Percentiles rank a stretch among this genome's conserved stretches.
Conservation (phyloP, 2,329 filamentous ascomycete genomes). For the Ophiostoma quercus region DNA sequence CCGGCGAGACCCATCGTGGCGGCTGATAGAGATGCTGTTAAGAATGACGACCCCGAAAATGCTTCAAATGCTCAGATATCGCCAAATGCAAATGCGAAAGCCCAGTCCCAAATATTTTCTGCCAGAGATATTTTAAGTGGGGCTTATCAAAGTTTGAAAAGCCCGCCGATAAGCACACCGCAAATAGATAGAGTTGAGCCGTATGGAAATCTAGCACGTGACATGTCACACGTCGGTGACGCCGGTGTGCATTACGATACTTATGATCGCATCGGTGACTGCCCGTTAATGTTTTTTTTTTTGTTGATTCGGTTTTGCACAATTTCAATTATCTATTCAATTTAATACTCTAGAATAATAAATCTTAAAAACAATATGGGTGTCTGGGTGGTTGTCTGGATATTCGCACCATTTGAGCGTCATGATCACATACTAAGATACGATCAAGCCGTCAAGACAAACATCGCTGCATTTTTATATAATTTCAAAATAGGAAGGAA, state of each 20-base stretch:
- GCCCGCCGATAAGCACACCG: constrained; percentile 20
- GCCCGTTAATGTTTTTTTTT: too few species aligned
- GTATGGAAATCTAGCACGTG: not conserved
- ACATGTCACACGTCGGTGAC: not conserved
- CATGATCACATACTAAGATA: not conserved
- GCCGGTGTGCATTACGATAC: not conserved
- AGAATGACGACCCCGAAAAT: not conserved
- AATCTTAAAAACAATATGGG: too few species aligned
- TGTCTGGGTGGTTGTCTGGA: too few species aligned
- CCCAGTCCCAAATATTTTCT: constrained; percentile 21
- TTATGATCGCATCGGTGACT: not conserved
- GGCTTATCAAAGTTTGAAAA: constrained; percentile 13
- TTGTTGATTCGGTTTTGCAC: too few species aligned
- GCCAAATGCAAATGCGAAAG: not conserved
- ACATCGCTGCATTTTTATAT: not conserved
- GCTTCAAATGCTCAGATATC: not conserved
- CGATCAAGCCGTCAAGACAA: too few species aligned
- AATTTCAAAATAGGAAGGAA: not conserved
- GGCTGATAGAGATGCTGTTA: not conserved
- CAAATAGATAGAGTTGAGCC: not conserved
- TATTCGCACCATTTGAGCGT: not conserved
- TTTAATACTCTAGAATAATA: too few species aligned
- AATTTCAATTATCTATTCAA: too few species aligned
- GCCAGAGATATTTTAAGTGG: constrained; percentile 23
- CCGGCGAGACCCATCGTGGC: constrained; percentile 62